These are phyloP conservation scores for Picea engelmannii DNA, from an alignment of 83 land plant species.

Conservation along the genomic window DNA sequence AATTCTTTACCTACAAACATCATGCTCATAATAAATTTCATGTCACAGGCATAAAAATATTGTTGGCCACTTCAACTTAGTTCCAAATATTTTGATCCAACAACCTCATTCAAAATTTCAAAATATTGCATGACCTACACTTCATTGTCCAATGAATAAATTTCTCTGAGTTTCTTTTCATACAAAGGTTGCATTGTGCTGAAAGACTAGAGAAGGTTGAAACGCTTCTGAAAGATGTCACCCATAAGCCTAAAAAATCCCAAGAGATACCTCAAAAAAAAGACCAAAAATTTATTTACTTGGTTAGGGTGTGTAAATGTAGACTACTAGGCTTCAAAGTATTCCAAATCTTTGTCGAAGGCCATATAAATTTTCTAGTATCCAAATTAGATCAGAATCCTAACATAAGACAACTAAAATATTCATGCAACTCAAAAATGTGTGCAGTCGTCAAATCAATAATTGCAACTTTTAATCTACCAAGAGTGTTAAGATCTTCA, in stretches of 20 bases:
- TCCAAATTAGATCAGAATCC: not conserved
- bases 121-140: constrained; percentile 16
- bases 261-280: not conserved
- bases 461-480: not conserved
- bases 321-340: too few relatives aligned
- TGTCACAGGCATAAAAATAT: too few relatives aligned
- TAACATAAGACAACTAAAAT: not conserved
- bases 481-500: constrained; percentile 3
- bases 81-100: constrained; percentile 15
- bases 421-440: not conserved
- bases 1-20: too few relatives aligned
- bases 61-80: too few relatives aligned
- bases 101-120: constrained; percentile 17
- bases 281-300: not conserved
- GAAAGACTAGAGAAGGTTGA: constrained; percentile 1
- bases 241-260: constrained; percentile 12
- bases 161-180: not conserved
- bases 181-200: not conserved
- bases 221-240: constrained; percentile 8
- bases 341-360: too few relatives aligned
- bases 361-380: too few relatives aligned
- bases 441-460: constrained; percentile 16
- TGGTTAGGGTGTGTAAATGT: too few relatives aligned
- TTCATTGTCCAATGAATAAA: not conserved
- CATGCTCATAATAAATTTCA: too few relatives aligned